Conservation (phyloP, 352 stramenopile genomes). For the Phytophthora pisi region DNA sequence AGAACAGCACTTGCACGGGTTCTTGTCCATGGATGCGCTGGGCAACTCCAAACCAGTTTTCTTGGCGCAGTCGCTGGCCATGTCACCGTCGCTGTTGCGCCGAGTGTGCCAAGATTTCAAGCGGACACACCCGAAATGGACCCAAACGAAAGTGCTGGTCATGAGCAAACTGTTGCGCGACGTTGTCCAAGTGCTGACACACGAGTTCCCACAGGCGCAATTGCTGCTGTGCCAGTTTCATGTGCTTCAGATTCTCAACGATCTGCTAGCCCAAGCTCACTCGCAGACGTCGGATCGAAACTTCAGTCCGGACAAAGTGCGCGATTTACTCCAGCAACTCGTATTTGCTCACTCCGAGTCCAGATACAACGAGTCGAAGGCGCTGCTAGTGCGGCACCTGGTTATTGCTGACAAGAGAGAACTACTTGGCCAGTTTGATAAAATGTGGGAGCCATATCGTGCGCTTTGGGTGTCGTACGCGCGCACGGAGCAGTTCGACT, state of each 20-base stretch:
- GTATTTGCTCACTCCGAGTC: slow-evolving; percentile 61
- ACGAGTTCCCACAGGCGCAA: slow-evolving; percentile 64
- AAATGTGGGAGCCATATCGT: slow-evolving; percentile 66
- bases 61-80: slow-evolving; percentile 55
- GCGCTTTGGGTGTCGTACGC: slow-evolving; percentile 69
- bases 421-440: slow-evolving; percentile 52
- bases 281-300: neutral
- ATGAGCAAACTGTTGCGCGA: slow-evolving; percentile 67
- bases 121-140: slow-evolving; percentile 69
- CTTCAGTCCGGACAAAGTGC: slow-evolving; percentile 46
- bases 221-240: slow-evolving; percentile 75
- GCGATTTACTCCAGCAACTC: slow-evolving; percentile 61
- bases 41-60: slow-evolving; percentile 74
- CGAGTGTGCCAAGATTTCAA: slow-evolving; percentile 80
- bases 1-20: slow-evolving; percentile 58
- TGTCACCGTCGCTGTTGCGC: slow-evolving; percentile 52
- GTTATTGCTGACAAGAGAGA: slow-evolving; percentile 42
- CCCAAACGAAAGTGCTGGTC: slow-evolving; percentile 63
- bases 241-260: slow-evolving; percentile 68
- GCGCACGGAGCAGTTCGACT: slow-evolving; percentile 63
- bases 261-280: slow-evolving; percentile 33
- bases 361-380: slow-evolving; percentile 58
- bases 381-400: slow-evolving; percentile 47
- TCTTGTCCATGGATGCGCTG: slow-evolving; percentile 73
- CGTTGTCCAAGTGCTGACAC: slow-evolving; percentile 55